Evolutionary conservation across 2,329 filamentous ascomycete species (phyloP).

Genomic region (Diaporthe destruens): DNA sequence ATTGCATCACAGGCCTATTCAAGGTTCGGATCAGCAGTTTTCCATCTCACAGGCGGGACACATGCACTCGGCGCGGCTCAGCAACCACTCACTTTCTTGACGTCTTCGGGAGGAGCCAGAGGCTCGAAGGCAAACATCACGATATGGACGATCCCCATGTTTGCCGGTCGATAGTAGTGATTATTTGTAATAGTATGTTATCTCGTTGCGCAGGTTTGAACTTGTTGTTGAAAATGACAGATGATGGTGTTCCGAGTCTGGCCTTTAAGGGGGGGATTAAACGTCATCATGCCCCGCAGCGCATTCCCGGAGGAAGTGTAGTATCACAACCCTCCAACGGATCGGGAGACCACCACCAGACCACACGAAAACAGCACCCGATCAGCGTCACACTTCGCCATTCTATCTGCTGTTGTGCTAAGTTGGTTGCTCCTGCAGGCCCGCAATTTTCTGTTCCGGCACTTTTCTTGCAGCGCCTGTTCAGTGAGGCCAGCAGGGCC

Average conservation of each 20-base stretch:
- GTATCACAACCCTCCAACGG: background rate
- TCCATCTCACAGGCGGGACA: background rate
- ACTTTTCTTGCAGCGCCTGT: background rate
- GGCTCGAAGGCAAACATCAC: slow-evolving; percentile 77
- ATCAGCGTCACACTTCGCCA: background rate
- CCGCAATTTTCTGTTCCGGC: background rate
- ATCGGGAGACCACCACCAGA: background rate
- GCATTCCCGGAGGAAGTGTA: background rate
- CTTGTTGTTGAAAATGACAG: background rate
- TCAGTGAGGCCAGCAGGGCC: background rate
- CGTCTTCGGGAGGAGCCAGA: slow-evolving; percentile 58
- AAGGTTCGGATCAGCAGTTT: background rate
- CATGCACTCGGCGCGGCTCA: slow-evolving; percentile 12
- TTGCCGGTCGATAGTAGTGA: background rate
- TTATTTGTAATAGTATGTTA: background rate
- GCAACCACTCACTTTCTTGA: slow-evolving; percentile 65
- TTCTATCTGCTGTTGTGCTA: too few species aligned
- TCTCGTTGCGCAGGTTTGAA: background rate
- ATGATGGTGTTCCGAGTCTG: background rate
- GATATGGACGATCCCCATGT: slow-evolving; percentile 75
- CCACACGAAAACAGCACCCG: background rate
- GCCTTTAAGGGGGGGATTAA: background rate
- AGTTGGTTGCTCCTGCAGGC: background rate
- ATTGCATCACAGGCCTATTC: slow-evolving; percentile 50
- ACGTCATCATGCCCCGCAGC: slow-evolving; percentile 31